Percentiles rank a stretch among this genome's conserved stretches.
Evolutionary conservation across 148 eudicot genomes (phyloP).

Genomic region (Vaccinium corymbosum): DNA sequence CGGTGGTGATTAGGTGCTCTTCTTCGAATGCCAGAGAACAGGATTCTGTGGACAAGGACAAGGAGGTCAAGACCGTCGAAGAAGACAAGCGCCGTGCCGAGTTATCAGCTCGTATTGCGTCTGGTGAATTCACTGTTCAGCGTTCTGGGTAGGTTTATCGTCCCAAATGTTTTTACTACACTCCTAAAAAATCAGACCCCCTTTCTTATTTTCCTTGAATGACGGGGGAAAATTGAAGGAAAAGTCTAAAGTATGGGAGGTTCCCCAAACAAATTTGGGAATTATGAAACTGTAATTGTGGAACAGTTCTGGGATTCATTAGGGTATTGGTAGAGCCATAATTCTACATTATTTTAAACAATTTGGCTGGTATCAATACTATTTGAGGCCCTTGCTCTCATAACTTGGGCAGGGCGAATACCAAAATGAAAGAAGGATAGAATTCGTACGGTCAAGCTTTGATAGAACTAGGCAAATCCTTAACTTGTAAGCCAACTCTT

Average conservation of each 20-base stretch:
- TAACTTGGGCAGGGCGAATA: no score
- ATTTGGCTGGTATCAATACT: no score
- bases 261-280: neutral
- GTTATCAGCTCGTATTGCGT: constrained; percentile 80
- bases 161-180: neutral
- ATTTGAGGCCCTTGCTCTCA: no score
- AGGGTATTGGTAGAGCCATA: neutral
- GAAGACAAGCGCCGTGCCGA: constrained; percentile 70
- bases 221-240: neutral
- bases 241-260: neutral
- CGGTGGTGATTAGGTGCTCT: constrained; percentile 42
- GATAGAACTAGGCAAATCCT: no score
- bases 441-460: no score
- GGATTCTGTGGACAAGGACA: constrained; percentile 28
- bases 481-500: no score
- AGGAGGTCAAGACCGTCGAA: constrained; percentile 41
- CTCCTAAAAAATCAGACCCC: neutral
- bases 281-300: neutral
- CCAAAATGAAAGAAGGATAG: no score
- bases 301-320: neutral
- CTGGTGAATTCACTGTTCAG: constrained; percentile 81
- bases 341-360: neutral
- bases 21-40: constrained; percentile 58
- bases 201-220: neutral
- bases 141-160: constrained; percentile 49